These are phyloP conservation scores for Botryosphaeria dothidea DNA, from an alignment of 2,329 filamentous ascomycete species.

Conservation along the genomic window DNA sequence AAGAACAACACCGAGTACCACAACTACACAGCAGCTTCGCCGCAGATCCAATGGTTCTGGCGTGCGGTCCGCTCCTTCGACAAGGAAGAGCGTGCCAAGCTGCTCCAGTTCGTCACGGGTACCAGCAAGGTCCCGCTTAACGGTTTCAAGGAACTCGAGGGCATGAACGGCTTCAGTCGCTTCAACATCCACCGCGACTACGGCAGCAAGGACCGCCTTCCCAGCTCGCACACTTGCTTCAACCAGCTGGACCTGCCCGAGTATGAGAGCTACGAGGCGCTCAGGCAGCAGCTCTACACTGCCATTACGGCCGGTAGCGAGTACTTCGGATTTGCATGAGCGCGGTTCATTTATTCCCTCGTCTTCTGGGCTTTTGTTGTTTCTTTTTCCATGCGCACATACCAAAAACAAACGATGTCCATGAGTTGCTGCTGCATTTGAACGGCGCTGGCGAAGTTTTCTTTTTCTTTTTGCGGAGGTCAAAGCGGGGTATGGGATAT, in stretches of 20 bases:
- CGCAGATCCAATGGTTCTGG: slow-evolving; percentile 99
- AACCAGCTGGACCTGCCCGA: slow-evolving; percentile 98
- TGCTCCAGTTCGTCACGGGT: slow-evolving; percentile 96
- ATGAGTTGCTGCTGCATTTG: slow-evolving; percentile 13
- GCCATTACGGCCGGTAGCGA: slow-evolving; percentile 98
- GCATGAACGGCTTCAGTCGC: slow-evolving; percentile 96
- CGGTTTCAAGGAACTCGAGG: slow-evolving; percentile 97
- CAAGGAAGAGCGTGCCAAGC: slow-evolving; percentile 96
- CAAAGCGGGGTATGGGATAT: not conserved
- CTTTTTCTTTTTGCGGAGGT: not conserved
- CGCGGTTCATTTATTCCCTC: not conserved
- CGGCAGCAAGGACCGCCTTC: slow-evolving; percentile 91
- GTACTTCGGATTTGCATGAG: slow-evolving; percentile 93
- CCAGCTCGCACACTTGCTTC: slow-evolving; percentile 97
- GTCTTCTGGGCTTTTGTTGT: not conserved
- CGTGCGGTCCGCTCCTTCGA: slow-evolving; percentile 94
- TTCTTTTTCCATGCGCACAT: not conserved
- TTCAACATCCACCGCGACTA: slow-evolving; percentile 99
- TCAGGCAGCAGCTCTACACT: slow-evolving; percentile 85
- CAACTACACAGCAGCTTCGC: slow-evolving; percentile 91
- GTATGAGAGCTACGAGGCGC: slow-evolving; percentile 91
- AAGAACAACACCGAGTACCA: slow-evolving; percentile 99
- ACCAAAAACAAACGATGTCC: not conserved
- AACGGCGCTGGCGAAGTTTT: slow-evolving; percentile 3
- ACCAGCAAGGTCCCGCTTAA: slow-evolving; percentile 98